Base-by-base conservation (phyloP, 768 basidiomycete species). In the Leccinum fibrillosum region DNA sequence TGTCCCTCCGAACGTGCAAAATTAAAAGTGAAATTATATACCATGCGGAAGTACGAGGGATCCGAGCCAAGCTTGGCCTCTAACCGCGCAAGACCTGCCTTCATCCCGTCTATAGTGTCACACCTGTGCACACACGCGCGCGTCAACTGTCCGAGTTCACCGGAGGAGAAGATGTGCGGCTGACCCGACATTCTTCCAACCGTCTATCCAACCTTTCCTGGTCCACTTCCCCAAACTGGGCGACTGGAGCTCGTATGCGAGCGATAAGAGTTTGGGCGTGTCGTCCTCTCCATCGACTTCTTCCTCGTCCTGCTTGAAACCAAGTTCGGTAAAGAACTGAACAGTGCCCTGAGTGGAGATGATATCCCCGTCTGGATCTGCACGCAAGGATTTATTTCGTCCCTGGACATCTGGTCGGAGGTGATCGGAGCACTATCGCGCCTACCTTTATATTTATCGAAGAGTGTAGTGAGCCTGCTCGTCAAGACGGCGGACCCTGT, bases 321-420 rank as follows among this genome's bases (percentile, higher is more conserved):
- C 67, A 3, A 69, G 58, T 1, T 69, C 68, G 34, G 61, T 49
- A 60, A 92, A 92, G 49, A 94, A 75, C 67, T 76, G 79, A 71
- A 93, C 84, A 19, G 94, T 94, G 0, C 92, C 93, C 58, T 93
- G 86, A 26, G 92, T 81, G 4, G 79, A 77, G 62, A 93, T 92
- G 54, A 85, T 80, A 30, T 85, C 83, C 7, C 75, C 76, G 44
- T 83, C 83, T 13, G 77, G 70, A 58, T 89, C 87, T 86, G 62
- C 26, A 35, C 26, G n/a, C 15, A n/a, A 15, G 2, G 4, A 17
- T 51, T 67, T 49, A 57, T 49, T 49, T 44, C 9, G 42, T 44
- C 42, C 34, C 50, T 26, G n/a, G 52, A 5, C 49, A 54, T 17
- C 11, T 26, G 23, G 17, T 45, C 15, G 19, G 8, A 48, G 44